phyloP scores from a whole-genome alignment of 1,139 yeast species.

The Yamadazyma sp. region DNA sequence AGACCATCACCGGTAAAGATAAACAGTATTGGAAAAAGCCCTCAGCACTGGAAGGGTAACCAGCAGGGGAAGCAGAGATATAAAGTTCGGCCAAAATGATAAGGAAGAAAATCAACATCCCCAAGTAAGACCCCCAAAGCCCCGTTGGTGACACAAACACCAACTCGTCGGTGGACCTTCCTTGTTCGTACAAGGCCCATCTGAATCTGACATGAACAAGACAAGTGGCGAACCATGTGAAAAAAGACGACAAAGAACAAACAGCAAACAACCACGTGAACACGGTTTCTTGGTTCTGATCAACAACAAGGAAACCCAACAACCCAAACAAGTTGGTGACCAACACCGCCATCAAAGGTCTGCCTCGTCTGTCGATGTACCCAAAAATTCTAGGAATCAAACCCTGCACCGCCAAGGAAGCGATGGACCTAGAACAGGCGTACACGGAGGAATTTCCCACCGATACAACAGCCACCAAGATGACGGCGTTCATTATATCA shows the following conservation, averaged over 20 bases:
- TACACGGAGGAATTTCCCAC: slow-evolving; percentile 59
- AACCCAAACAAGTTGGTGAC: slow-evolving; percentile 56
- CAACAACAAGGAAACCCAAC: slow-evolving; percentile 60
- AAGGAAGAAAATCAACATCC: slow-evolving; percentile 38
- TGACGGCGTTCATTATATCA: slow-evolving; percentile 55
- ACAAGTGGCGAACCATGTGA: slow-evolving; percentile 49
- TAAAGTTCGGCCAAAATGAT: slow-evolving; percentile 50
- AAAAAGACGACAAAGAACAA: slow-evolving; percentile 62
- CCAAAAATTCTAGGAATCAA: slow-evolving; percentile 45
- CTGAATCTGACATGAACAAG: slow-evolving; percentile 41
- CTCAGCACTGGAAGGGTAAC: slow-evolving; percentile 18
- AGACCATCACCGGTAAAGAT: slow-evolving; percentile 41
- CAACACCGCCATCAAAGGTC: slow-evolving; percentile 55
- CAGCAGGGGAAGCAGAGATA: slow-evolving; percentile 47
- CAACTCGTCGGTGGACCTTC: slow-evolving; percentile 44
- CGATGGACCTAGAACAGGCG: slow-evolving; percentile 55
- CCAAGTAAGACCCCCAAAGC: slow-evolving; percentile 46
- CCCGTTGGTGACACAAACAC: slow-evolving; percentile 51
- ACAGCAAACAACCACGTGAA: slow-evolving; percentile 69
- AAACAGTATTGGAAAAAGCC: slow-evolving; percentile 18
- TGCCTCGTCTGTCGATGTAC: slow-evolving; percentile 55
- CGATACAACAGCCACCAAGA: slow-evolving; percentile 50
- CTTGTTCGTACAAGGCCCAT: slow-evolving; percentile 33
- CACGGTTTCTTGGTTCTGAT: slow-evolving; percentile 45
- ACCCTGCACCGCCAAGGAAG: slow-evolving; percentile 54